These are phyloP conservation scores for Tilletiaria anomala DNA, from an alignment of 1,284 basidiomycete species.

Conservation along the genomic window DNA sequence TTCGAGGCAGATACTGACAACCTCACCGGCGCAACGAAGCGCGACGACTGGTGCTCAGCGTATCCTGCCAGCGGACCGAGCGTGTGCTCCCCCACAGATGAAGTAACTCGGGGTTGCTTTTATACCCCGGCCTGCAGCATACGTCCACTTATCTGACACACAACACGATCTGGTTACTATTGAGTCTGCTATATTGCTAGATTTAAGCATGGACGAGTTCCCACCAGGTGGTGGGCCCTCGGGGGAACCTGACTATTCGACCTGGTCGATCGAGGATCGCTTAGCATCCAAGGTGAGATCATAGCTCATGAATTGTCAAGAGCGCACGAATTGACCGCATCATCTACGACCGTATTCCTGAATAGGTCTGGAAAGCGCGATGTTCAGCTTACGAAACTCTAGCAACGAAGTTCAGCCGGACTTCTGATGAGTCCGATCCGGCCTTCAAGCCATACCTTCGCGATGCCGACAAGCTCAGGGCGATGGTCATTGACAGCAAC, in stretches of 20 bases:
- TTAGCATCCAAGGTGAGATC: conserved; percentile 59
- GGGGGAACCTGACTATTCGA: conserved; percentile 86
- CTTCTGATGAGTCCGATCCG: conserved; percentile 81
- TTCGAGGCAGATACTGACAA: too few species aligned
- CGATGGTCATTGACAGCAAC: conserved; percentile 55
- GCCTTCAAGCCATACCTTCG: conserved; percentile 72
- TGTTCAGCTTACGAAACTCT: conserved; percentile 82
- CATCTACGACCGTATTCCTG: conserved; percentile 1
- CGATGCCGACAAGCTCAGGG: conserved; percentile 48
- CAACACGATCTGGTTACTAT: too few species aligned
- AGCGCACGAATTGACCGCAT: neutral
- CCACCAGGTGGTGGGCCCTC: conserved; percentile 1
- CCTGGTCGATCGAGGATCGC: conserved; percentile 64
- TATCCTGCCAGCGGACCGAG: too few species aligned
- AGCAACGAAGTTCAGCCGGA: conserved; percentile 34
- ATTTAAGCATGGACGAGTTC: conserved; percentile 3
- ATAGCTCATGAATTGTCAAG: neutral
- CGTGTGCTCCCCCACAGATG: too few species aligned
- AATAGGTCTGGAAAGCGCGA: conserved; percentile 96
- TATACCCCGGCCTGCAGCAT: too few species aligned
- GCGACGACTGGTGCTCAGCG: too few species aligned
- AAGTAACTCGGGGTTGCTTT: too few species aligned
- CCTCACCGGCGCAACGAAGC: too few species aligned
- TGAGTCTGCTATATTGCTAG: too few species aligned
- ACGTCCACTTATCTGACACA: too few species aligned